Evolutionary conservation across 2,329 filamentous ascomycete genomes (phyloP).

Genomic region (Lithohypha guttulata): DNA sequence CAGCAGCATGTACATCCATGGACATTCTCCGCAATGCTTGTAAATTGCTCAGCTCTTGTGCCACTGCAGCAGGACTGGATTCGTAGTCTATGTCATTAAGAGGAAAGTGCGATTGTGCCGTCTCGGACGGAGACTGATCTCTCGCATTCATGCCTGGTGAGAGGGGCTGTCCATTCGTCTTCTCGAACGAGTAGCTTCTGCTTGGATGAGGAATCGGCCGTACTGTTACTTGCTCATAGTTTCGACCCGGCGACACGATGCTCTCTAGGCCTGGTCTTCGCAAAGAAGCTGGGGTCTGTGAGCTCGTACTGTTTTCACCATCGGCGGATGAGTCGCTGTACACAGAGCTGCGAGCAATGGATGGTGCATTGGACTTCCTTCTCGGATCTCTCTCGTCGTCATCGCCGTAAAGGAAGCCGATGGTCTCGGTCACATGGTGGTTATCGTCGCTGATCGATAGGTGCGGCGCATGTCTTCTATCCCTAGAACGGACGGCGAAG

Average conservation of each 20-base stretch:
- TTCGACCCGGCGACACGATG: neutral
- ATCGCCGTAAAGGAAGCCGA: constrained; percentile 81
- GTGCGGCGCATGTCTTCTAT: constrained; percentile 48
- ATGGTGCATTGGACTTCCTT: constrained; percentile 43
- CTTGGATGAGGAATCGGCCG: constrained; percentile 6
- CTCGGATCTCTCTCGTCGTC: constrained; percentile 48
- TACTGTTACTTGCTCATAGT: neutral
- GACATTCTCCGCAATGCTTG: constrained; percentile 86
- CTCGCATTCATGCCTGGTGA: constrained; percentile 46
- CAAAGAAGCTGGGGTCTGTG: neutral
- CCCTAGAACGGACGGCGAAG: constrained; percentile 36
- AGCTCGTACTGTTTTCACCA: constrained; percentile 2
- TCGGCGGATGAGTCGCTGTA: constrained; percentile 27
- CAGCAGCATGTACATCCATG: constrained; percentile 66
- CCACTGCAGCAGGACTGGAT: constrained; percentile 77
- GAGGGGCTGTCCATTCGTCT: constrained; percentile 42
- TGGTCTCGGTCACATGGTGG: constrained; percentile 90
- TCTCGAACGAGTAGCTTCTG: constrained; percentile 27
- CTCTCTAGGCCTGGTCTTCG: neutral
- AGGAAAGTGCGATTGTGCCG: constrained; percentile 53
- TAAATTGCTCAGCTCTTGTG: constrained; percentile 83
- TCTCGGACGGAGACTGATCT: constrained; percentile 43
- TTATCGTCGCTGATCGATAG: constrained; percentile 73
- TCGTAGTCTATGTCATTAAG: constrained; percentile 83
- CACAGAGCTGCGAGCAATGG: constrained; percentile 59